These are phyloP conservation scores for Magnusiomyces paraingens DNA, from an alignment of 1,139 yeast genomes.

Conservation along the genomic window DNA sequence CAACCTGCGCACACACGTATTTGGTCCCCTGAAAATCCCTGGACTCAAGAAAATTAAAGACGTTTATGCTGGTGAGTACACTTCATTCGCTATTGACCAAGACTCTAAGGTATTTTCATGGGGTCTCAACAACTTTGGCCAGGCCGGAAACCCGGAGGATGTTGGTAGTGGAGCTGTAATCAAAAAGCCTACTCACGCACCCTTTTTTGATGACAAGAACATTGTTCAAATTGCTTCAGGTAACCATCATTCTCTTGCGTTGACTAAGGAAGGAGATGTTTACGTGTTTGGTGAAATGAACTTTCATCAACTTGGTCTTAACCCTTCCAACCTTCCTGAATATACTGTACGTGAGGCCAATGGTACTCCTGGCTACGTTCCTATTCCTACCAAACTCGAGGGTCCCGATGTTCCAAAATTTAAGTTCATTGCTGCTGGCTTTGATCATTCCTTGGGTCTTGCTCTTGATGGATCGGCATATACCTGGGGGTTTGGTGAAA, in stretches of 20 bases:
- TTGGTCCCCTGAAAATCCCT: conserved; percentile 31
- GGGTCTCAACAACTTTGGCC: conserved; percentile 97
- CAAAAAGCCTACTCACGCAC: conserved; percentile 64
- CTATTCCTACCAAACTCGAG: conserved; percentile 64
- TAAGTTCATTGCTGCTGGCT: conserved; percentile 69
- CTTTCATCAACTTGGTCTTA: conserved; percentile 86
- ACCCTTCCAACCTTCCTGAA: conserved; percentile 53
- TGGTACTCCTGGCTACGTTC: conserved; percentile 81
- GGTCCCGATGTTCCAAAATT: conserved; percentile 46
- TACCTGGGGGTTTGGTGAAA: conserved; percentile 98
- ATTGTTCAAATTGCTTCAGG: conserved; percentile 76
- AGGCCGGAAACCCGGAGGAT: conserved; percentile 74
- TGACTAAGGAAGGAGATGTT: conserved; percentile 64
- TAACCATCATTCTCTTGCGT: conserved; percentile 84
- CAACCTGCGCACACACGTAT: conserved; percentile 29
- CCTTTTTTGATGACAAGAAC: conserved; percentile 49
- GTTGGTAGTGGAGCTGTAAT: conserved; percentile 61
- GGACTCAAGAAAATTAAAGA: conserved; percentile 61
- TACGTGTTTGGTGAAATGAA: conserved; percentile 88
- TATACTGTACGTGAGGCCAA: conserved; percentile 71
- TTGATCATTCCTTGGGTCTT: conserved; percentile 87
- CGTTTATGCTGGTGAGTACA: conserved; percentile 92
- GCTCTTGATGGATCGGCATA: conserved; percentile 70
- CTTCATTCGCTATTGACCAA: conserved; percentile 82
- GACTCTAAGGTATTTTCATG: conserved; percentile 71